Conservation (phyloP, 208 protist genomes). For the Leishmania major region DNA sequence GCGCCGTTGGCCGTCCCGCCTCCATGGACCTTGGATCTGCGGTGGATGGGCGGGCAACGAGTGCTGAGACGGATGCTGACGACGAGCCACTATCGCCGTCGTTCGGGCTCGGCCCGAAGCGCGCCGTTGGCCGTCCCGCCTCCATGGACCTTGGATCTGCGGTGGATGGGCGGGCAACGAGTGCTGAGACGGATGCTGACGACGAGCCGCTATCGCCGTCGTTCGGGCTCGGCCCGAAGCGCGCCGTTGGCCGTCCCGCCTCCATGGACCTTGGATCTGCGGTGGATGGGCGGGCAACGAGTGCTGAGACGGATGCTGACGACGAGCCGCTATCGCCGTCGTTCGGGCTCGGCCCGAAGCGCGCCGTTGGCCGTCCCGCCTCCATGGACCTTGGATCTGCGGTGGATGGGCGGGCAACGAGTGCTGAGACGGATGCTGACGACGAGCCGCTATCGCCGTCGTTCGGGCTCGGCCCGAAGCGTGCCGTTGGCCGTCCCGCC, state of each 20-base stretch:
- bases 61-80: background rate
- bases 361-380: too few species aligned
- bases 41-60: background rate
- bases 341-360: background rate
- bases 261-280: background rate
- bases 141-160: background rate
- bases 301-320: background rate
- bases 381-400: background rate
- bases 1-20: too few species aligned
- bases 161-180: background rate
- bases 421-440: background rate
- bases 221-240: background rate
- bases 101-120: background rate
- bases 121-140: too few species aligned
- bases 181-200: background rate
- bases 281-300: background rate
- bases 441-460: background rate
- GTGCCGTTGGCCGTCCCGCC: too few species aligned
- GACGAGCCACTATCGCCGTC: background rate
- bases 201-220: background rate
- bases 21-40: background rate
- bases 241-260: too few species aligned
- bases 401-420: background rate
- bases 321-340: background rate
- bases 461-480: background rate